These are phyloP conservation scores for Polytolypa hystricis DNA, from an alignment of 2,329 filamentous ascomycete species.

Conservation along the genomic window DNA sequence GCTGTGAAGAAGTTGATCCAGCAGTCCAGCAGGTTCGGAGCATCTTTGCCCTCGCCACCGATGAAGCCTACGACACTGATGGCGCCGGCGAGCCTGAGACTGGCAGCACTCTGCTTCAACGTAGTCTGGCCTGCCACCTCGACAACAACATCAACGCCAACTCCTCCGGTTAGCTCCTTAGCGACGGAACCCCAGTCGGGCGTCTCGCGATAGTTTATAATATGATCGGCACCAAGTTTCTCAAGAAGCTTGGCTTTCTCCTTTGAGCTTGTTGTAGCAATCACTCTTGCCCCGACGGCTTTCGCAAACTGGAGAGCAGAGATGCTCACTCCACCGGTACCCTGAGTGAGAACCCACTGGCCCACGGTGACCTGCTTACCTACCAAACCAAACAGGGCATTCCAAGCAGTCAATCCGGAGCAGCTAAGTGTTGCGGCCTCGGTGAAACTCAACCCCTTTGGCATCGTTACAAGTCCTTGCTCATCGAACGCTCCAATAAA, in stretches of 20 bases:
- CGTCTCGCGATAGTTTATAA: constrained; percentile 45
- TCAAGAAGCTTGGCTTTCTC: constrained; percentile 39
- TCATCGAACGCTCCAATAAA: constrained; percentile 4
- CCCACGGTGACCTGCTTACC: constrained; percentile 26
- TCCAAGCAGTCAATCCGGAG: constrained; percentile 40
- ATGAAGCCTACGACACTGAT: constrained; percentile 44
- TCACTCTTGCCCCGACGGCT: constrained; percentile 36
- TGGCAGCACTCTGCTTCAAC: constrained; percentile 42
- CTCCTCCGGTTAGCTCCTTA: constrained; percentile 30
- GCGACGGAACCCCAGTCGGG: constrained; percentile 45
- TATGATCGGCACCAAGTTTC: constrained; percentile 41
- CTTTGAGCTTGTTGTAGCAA: constrained; percentile 45
- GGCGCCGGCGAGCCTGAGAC: constrained; percentile 44
- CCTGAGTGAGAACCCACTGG: constrained; percentile 41
- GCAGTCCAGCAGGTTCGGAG: constrained; percentile 37
- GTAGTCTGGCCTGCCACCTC: constrained; percentile 46
- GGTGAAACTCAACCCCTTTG: constrained; percentile 2
- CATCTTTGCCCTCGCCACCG: constrained; percentile 16
- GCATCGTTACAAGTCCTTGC: constrained; percentile 4
- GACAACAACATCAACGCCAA: constrained; percentile 45
- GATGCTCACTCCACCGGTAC: constrained; percentile 43
- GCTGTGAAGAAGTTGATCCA: constrained; percentile 39
- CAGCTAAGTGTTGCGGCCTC: constrained; percentile 34
- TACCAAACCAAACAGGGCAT: constrained; percentile 41
- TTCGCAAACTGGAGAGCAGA: constrained; percentile 40